A percentile compares a stretch with the other conserved stretches of the same genome.
Evolutionary conservation across 495 filamentous ascomycete species (phyloP).

Genomic region (Aspergillus funiculosus): DNA sequence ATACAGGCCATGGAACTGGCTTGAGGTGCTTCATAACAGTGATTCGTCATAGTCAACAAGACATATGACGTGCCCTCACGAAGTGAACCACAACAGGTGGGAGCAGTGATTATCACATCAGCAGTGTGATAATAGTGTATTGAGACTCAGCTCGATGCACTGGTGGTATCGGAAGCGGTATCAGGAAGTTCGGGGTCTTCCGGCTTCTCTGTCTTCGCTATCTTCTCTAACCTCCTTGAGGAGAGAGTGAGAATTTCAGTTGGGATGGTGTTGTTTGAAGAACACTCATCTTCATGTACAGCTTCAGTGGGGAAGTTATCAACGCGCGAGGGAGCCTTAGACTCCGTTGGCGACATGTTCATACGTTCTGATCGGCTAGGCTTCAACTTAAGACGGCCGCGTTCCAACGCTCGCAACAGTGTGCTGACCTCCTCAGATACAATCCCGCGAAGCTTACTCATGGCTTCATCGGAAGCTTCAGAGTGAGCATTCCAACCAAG

Average conservation of each 20-base stretch:
- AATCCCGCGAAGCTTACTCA: constrained; percentile 36
- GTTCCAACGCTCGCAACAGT: constrained; percentile 35
- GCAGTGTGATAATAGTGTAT: constrained; percentile 9
- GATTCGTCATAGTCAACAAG: not conserved
- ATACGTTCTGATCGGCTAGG: constrained; percentile 9
- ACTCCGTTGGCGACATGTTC: constrained; percentile 32
- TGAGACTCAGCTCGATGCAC: constrained; percentile 9
- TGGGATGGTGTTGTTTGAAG: constrained; percentile 26
- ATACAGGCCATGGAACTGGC: no score
- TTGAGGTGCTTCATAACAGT: no score
- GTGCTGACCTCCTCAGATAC: constrained; percentile 34
- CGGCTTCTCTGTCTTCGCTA: constrained; percentile 14
- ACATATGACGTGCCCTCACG: not conserved
- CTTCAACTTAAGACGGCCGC: constrained; percentile 19
- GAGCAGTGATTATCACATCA: constrained; percentile 1
- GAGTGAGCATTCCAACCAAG: constrained; percentile 38
- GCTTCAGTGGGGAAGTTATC: constrained; percentile 17
- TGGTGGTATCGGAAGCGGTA: constrained; percentile 27
- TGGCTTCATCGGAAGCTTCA: constrained; percentile 36
- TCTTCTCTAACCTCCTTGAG: constrained; percentile 1
- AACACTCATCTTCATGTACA: constrained; percentile 24
- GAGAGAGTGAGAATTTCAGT: constrained; percentile 30
- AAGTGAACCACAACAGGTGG: not conserved
- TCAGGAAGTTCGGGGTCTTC: constrained; percentile 24
- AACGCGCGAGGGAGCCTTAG: constrained; percentile 21